Percentiles rank a stretch among this genome's conserved stretches.
Evolutionary conservation across 2,329 filamentous ascomycete genomes (phyloP).

Genomic region (Cladosporium sp.): DNA sequence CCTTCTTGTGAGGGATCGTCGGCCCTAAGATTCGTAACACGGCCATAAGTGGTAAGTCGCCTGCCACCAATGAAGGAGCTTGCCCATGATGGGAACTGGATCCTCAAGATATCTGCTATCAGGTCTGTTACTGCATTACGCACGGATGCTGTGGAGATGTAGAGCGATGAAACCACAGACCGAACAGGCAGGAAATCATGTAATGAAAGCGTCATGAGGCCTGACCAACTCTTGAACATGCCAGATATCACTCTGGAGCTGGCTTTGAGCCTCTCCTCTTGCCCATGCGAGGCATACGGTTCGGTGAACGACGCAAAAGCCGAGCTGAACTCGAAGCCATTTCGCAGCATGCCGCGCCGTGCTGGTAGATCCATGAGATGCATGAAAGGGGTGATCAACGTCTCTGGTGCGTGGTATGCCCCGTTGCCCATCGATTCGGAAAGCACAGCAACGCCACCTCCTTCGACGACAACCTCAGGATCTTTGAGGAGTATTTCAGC

Average conservation of each 20-base stretch:
- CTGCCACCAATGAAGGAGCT: constrained; percentile 91
- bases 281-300: constrained; percentile 53
- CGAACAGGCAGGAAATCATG: constrained; percentile 79
- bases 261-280: constrained; percentile 68
- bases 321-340: constrained; percentile 83
- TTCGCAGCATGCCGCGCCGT: constrained; percentile 74
- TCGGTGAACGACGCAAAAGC: constrained; percentile 90
- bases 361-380: constrained; percentile 83
- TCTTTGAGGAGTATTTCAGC: constrained; percentile 88
- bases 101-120: constrained; percentile 76
- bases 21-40: constrained; percentile 78
- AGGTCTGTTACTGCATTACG: constrained; percentile 82
- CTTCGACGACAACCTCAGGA: constrained; percentile 72
- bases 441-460: constrained; percentile 80
- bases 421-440: constrained; percentile 90
- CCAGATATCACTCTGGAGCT: constrained; percentile 91
- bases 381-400: constrained; percentile 79
- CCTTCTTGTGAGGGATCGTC: constrained; percentile 50
- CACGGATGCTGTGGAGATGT: constrained; percentile 53
- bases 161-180: constrained; percentile 68
- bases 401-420: constrained; percentile 87
- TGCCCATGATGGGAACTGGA: constrained; percentile 92
- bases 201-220: constrained; percentile 81
- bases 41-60: constrained; percentile 90
- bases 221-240: constrained; percentile 89